These are phyloP conservation scores for Polyplosphaeria fusca DNA, from an alignment of 495 filamentous ascomycete genomes.

Conservation along the genomic window DNA sequence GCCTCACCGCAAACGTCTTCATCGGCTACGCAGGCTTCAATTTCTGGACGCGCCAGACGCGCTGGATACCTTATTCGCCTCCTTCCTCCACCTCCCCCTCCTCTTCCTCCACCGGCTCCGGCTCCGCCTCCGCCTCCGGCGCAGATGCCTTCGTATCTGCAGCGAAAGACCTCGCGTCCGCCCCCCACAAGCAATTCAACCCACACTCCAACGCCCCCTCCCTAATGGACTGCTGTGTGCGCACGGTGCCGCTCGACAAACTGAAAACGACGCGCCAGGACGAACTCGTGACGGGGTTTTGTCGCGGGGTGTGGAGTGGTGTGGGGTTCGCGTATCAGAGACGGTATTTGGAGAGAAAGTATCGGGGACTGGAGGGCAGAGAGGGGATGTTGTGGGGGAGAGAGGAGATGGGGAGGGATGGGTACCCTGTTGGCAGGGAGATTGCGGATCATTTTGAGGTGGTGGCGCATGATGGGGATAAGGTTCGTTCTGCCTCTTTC, in stretches of 20 bases:
- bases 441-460: conserved; percentile 38
- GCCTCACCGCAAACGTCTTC: conserved; percentile 6
- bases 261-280: conserved; percentile 22
- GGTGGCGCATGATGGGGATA: conserved; percentile 27
- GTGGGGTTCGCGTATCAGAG: conserved; percentile 33
- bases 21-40: conserved; percentile 29
- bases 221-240: conserved; percentile 31
- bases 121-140: too few species aligned
- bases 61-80: conserved; percentile 24
- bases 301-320: conserved; percentile 32
- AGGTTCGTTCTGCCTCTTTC: conserved; percentile 14
- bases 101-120: too few species aligned
- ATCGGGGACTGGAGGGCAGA: conserved; percentile 21
- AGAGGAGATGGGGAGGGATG: conserved; percentile 18
- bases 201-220: conserved; percentile 24
- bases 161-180: conserved; percentile 4
- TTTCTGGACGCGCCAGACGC: conserved; percentile 18
- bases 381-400: conserved; percentile 28
- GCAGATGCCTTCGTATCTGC: too few species aligned
- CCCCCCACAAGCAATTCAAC: too few species aligned
- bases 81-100: conserved; percentile 17
- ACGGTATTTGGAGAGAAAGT: conserved; percentile 29
- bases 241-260: conserved; percentile 28
- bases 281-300: conserved; percentile 28
- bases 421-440: conserved; percentile 29